phyloP scores from a whole-genome alignment of 441 rosid species.

The Omphalea diandra region DNA sequence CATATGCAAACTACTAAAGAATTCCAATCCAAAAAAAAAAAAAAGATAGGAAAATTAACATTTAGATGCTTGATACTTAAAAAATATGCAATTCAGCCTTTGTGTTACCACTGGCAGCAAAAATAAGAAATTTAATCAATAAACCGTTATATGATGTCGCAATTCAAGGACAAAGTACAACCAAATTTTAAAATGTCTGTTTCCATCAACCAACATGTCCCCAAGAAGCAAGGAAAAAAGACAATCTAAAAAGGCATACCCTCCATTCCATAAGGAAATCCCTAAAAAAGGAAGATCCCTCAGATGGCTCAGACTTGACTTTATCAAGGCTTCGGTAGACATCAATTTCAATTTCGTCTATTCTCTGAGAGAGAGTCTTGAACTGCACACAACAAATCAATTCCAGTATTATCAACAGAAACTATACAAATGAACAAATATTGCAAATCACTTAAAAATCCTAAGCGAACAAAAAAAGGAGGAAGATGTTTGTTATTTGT shows the following conservation, averaged over 20 bases:
- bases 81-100: no score
- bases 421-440: constrained; percentile 13
- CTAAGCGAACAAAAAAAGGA: background rate
- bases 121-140: no score
- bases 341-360: constrained; percentile 73
- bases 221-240: background rate
- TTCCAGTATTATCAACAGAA: background rate
- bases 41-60: no score
- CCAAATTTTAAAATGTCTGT: constrained; percentile 8
- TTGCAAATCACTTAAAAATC: background rate
- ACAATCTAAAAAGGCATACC: constrained; percentile 43
- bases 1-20: no score
- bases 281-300: constrained; percentile 73
- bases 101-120: no score
- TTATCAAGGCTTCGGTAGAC: constrained; percentile 67
- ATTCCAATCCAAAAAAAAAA: no score
- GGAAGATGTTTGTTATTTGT: background rate
- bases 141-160: no score
- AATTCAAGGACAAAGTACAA: no score
- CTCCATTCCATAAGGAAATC: constrained; percentile 91
- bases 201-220: background rate
- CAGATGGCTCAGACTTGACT: constrained; percentile 70
- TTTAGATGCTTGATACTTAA: no score
- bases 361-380: constrained; percentile 60
- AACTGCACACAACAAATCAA: constrained; percentile 48